Base-by-base conservation (phyloP, 805 yeast genomes). In the Kazachstania psychrophila region DNA sequence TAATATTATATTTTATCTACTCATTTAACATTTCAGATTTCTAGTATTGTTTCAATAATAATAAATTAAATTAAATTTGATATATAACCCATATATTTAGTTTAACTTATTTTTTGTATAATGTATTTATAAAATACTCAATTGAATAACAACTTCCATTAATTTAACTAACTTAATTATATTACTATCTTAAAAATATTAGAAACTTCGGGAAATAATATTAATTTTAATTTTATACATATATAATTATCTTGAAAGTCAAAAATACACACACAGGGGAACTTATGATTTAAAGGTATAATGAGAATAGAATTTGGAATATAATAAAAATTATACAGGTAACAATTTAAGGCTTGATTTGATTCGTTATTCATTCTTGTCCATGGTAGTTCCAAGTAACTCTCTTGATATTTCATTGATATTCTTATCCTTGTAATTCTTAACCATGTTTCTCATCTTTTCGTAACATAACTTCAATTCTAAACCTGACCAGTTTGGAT, bases 401-500 rank as follows among this genome's bases (percentile, higher is more conserved):
- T 50, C 56, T 23, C 55, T 57, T 26, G 62, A 54, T 16, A 61
- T 58, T 24, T 64, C 67, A 36, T 47, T 51, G 8, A 60, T 51
- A 13, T 59, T 44, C 42, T 66, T 69, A 35, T 61, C 62, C 39
- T 65, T 66, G 47, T 54, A 58, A 38, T 74, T 79, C 36, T 73
- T 66, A 10, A 77, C 60, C 5, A 69, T 60, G 6, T 67, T 46
- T 47, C 72, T 70, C 73, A 79, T 66, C 42, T 69, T 71, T 38
- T 76, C 83, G 50, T 75, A 81, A 30, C 77, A 76, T 12, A 68
- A 64, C 42, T 69, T 68, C 42, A 81, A 68, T 56, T 83, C 92
- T 2, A 68, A 50, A 1, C 79, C 77, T 2, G 69, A 63, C 84
- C 85, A 79, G 14, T 49, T 49, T 13, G 51, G 46, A 31, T 64